These are phyloP conservation scores for Tuber microsphaerosporum DNA, from an alignment of 495 filamentous ascomycete genomes.

Conservation along the genomic window DNA sequence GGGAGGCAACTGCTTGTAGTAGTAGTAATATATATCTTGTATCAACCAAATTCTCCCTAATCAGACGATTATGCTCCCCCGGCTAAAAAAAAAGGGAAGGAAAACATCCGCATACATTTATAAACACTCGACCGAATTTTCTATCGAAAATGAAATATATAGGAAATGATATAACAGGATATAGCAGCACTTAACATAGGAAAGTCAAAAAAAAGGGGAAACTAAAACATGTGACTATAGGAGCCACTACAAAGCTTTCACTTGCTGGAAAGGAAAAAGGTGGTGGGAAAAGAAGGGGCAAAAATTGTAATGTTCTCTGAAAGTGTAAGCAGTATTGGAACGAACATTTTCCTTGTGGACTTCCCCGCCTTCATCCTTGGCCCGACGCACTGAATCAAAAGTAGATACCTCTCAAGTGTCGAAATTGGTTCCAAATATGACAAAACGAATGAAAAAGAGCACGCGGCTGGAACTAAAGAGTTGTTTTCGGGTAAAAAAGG, in stretches of 20 bases:
- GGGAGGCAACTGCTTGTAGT: not conserved
- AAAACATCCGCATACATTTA: not conserved
- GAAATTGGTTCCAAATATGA: constrained; percentile 25
- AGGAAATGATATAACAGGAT: not conserved
- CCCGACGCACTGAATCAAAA: constrained; percentile 18
- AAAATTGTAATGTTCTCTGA: constrained; percentile 24
- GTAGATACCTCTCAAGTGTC: constrained; percentile 34
- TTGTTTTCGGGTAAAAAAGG: constrained; percentile 19
- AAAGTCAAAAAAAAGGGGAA: not conserved
- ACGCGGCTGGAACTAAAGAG: constrained; percentile 19
- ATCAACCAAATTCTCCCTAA: not conserved
- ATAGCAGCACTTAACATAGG: not conserved
- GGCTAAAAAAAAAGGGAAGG: not conserved
- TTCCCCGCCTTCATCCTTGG: constrained; percentile 6
- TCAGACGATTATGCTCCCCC: not conserved
- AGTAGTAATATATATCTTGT: not conserved
- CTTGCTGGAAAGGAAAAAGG: constrained; percentile 6
- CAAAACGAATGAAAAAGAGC: constrained; percentile 30
- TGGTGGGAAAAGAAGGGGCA: not conserved
- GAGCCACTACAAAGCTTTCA: not conserved
- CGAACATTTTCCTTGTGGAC: constrained; percentile 6
- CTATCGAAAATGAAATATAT: constrained; percentile 3
- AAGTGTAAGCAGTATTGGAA: constrained; percentile 10
- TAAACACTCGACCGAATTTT: not conserved
- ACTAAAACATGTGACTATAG: constrained; percentile 3